Evolutionary conservation across 352 stramenopile genomes (phyloP), one percentile per base, ranked within the genome.

Genomic region (Globisporangium spinosum): DNA sequence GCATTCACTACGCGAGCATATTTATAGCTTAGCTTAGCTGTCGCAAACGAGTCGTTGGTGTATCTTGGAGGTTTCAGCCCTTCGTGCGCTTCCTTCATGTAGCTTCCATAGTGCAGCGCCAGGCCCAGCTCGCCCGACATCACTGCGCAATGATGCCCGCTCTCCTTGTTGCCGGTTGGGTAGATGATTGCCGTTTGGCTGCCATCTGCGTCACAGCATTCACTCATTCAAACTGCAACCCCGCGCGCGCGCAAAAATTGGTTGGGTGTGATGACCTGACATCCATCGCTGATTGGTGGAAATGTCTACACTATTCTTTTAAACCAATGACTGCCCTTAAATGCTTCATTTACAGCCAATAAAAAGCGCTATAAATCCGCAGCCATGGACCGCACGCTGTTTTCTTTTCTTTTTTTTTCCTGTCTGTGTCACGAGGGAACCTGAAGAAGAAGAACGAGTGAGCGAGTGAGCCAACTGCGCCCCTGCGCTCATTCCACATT

Each of bases 401-500:
- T 51, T 51, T 51, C 43, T 51, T 51, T 32, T 32, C 29, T 32
- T 32, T 45, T 15, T 45, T 51, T 13, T n/a, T 47, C 40, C 43
- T 51, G 43, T 51, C 43, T 51, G 43, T 17, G 17, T 51, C 17
- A 51, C 43, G 43, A 51, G 17, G 43, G 43, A 51, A 51, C 43
- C 15, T 23, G 43, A 51, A 51, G 43, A 49, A 43, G 35, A 45
- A 51, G 43, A n/a, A 49, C 10, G 13, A 20, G 15, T 3, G 40
- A 43, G 35, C 35, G 35, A 22, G 43, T 51, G 43, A 51, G 43
- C 43, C 43, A 51, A 51, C 40, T 27, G 20, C 27, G 27, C 51
- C 23, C 51, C 23, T 38, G 40, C 58, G 20, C 15, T 58, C 60
- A 63, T 69, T 64, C 29, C 53, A 27, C 51, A 60, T 61, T 62